Base-by-base conservation (phyloP, 805 yeast species). In the Candida patagonica region DNA sequence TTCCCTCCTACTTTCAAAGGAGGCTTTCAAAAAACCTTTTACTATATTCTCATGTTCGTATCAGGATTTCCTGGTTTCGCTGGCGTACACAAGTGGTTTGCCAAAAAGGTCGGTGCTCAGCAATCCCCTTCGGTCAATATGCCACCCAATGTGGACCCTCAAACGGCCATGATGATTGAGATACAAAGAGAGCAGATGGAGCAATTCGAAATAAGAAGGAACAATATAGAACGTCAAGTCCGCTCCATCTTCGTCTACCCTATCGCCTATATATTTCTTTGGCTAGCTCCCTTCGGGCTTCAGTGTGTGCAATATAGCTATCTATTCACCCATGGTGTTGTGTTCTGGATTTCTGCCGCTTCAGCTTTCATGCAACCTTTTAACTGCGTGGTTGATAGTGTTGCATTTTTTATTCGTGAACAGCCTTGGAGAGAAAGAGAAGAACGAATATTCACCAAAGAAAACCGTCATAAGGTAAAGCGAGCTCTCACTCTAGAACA, bases 221-320 rank as follows among this genome's bases (percentile, higher is more conserved):
- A 70, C 22, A 70, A 73, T 45, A 82, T 87, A 37, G 76, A 80
- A 55, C 76, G 77, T 42, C 95, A 87, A 61, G 76, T 84, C 71
- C 77, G 77, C 51, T 69, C 80, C 24, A 79, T 87, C 35, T 85
- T 87, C 59, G 68, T 87, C 34, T 87, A 87, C 55, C 96, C 96
- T 2, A 62, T 80, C 30, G 80, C 94, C 2, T 87, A 85, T 58
- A 67, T 85, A 42, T 66, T 81, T 21, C 60, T 86, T 35, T 87
- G 96, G 96, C 54, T 80, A 16, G 78, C 82, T 47, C 96, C 96
- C 1, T 72, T 84, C 44, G 70, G 79, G 4, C 66, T 74, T 26
- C 82, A 80, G 51, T 66, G 76, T 41, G 67, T 84, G 7, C 76
- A 73, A 51, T 64, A 70, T 49, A 63, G 66, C 27, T 63, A 68